Conservation (phyloP, 2,329 filamentous ascomycete genomes). For the Aspergillus puulaauensis region DNA sequence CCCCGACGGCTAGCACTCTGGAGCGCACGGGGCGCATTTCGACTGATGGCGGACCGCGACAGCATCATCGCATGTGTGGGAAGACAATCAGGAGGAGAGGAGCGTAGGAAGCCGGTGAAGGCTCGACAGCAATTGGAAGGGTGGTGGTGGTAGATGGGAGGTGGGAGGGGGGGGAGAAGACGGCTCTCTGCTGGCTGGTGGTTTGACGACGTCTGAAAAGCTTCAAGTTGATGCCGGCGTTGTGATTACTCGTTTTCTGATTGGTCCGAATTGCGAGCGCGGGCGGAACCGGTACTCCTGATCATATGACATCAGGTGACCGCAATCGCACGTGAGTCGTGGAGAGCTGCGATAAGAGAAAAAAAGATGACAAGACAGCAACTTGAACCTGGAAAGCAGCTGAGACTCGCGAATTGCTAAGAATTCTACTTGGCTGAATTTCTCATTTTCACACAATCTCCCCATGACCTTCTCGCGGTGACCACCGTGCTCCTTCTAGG, state of each 20-base stretch:
- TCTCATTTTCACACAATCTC: conserved; percentile 7
- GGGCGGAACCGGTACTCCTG: conserved; percentile 38
- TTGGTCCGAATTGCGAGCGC: conserved; percentile 40
- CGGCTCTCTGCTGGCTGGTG: conserved; percentile 26
- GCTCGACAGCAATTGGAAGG: conserved; percentile 36
- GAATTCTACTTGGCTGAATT: neutral
- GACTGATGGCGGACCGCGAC: conserved; percentile 65
- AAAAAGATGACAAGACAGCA: conserved; percentile 10
- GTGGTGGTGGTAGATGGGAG: conserved; percentile 26
- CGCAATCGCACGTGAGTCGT: conserved; percentile 18
- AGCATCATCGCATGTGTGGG: conserved; percentile 63
- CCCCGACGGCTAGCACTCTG: conserved; percentile 58
- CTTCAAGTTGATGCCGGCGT: conserved; percentile 41
- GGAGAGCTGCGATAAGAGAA: conserved; percentile 13
- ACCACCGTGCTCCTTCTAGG: conserved; percentile 70
- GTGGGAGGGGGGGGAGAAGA: conserved; percentile 26
- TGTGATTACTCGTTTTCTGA: conserved; percentile 39
- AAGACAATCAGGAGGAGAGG: conserved; percentile 49
- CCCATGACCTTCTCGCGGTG: conserved; percentile 54
- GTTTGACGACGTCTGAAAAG: conserved; percentile 40
- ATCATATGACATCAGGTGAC: conserved; percentile 29
- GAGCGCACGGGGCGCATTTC: conserved; percentile 63
- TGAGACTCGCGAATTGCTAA: neutral
- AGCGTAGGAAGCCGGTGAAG: conserved; percentile 35
- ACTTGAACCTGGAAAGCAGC: neutral